Base-by-base conservation (phyloP, 1,139 yeast species). In the Geotrichum macrosporum region DNA sequence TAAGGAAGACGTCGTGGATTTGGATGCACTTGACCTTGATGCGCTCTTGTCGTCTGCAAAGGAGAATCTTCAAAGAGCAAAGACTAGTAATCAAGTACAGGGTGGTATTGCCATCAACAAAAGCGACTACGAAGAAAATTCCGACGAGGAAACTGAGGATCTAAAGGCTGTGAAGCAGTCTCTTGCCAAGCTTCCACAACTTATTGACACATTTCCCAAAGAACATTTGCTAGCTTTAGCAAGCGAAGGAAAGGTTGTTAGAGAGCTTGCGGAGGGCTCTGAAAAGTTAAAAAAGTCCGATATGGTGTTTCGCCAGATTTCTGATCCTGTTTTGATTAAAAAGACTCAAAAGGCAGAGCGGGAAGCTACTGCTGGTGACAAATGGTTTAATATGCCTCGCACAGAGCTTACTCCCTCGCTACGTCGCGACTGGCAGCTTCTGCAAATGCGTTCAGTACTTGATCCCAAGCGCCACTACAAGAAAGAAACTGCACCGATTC, bases 401-500 rank as follows among this genome's bases (percentile, higher is more conserved):
- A 81, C 85, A 1, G 95, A 86, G 57, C 67, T 88, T 55, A 85
- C 95, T 0, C 78, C 83, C 1, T 76, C 75, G 40, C 63, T 85
- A 27, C 84, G 83, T 60, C 74, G 95, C 51, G 97, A 92, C 64
- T 65, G 94, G 57, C 73, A 80, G 61, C 69, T 92, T 27, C 73
- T 92, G 50, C 82, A 86, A 60, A 86, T 89, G 71, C 80, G 98
- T 67, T 81, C 84, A 53, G 96, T 92, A 16, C 74, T 92, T 54
- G 98, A 92, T 62, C 97, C 97, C 4, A 92, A 92, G 67, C 78
- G 97, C 59, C 96, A 88, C 67, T 92, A 92, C 68, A 87, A 85
- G 67, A 86, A 86, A 65, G 94, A 84, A 50, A 82, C 80, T 53
- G 85, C 94, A 83, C 75, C 75, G 47, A 73, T 77, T 4, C 95